Conservation (phyloP, 78 protist genomes). For the Dictyostelium citrinum region DNA sequence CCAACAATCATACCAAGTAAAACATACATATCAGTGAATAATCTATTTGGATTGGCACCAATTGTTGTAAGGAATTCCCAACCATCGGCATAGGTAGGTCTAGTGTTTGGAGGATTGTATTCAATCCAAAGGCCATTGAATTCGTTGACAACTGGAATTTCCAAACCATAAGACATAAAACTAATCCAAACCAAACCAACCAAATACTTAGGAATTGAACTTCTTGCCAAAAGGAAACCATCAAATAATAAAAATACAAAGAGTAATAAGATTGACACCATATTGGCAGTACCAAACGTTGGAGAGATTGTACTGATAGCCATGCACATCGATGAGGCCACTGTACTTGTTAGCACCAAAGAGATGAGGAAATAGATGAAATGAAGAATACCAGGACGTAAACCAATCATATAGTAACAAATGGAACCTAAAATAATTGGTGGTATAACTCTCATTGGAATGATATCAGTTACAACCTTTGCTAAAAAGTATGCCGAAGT, state of each 20-base stretch:
- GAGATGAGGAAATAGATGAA: conserved; percentile 63
- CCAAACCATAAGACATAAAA: conserved; percentile 71
- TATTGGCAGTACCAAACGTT: conserved; percentile 73
- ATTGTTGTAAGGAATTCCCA: conserved; percentile 37
- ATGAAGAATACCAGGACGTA: conserved; percentile 66
- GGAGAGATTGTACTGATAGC: conserved; percentile 76
- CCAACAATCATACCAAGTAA: conserved; percentile 61
- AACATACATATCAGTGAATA: conserved; percentile 63
- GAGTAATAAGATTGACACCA: conserved; percentile 72
- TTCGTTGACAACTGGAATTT: conserved; percentile 69
- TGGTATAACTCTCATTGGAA: conserved; percentile 89
- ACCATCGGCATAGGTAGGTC: conserved; percentile 63
- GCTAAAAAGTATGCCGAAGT: conserved; percentile 80
- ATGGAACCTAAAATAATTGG: conserved; percentile 84
- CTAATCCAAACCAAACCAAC: conserved; percentile 21
- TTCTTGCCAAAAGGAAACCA: conserved; percentile 80
- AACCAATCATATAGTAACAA: conserved; percentile 88
- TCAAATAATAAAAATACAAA: conserved; percentile 76
- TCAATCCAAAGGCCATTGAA: conserved; percentile 54
- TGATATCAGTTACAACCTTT: conserved; percentile 80
- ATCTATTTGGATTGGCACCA: conserved; percentile 43
- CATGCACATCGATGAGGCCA: conserved; percentile 84
- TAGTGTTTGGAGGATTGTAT: conserved; percentile 63
- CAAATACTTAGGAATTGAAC: conserved; percentile 33
- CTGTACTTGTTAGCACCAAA: conserved; percentile 63